Base-by-base conservation (phyloP, 2,329 filamentous ascomycete species). In the Pseudocercospora fuligena region DNA sequence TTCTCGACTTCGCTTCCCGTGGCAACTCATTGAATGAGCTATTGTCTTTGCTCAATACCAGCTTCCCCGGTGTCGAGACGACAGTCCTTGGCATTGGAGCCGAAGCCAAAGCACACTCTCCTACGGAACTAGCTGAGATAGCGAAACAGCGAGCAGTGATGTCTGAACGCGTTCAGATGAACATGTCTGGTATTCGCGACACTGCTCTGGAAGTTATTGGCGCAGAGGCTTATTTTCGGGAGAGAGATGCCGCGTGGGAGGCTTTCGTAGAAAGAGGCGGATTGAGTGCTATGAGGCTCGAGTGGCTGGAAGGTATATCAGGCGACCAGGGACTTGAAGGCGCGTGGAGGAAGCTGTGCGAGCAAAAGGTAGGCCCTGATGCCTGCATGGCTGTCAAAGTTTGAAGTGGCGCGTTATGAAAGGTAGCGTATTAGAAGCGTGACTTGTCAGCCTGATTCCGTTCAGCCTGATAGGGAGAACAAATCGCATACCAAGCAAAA, bases 1-100 rank as follows among this genome's bases (percentile, higher is more conserved):
- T 73, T 12, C 9, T 63, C n/a, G 71, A 73, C 59, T 71, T 72
- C 36, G 68, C 66, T 14, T 64, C 65, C 14, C 60, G 66, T 40
- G 56, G 53, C n/a, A 53, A 54, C 29, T 65, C 67, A 27, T 57
- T 67, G 2, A 23, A 40, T 0, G 12, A 33, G 16, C 64, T 72
- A 19, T 29, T 49, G 11, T 16, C 63, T 5, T 23, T 57, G 12
- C 33, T 70, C 5, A 40, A 46, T 19, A 19, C 40, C 4, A 43
- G 8, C 16, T 19, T 68, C 7, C 21, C 60, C 8, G 0, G 0
- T 7, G 27, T 53, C 11, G 25, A 43, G 3, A 29, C 60, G 5
- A 57, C 49, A 14, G 62, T 67, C 19, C 51, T 73, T 7, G 69
- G 66, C 11, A 51, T 73, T 11, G 71, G 68, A 21, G 54, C 27